Conservation (phyloP, 2,329 filamentous ascomycete species). For the Alternaria gaisen region DNA sequence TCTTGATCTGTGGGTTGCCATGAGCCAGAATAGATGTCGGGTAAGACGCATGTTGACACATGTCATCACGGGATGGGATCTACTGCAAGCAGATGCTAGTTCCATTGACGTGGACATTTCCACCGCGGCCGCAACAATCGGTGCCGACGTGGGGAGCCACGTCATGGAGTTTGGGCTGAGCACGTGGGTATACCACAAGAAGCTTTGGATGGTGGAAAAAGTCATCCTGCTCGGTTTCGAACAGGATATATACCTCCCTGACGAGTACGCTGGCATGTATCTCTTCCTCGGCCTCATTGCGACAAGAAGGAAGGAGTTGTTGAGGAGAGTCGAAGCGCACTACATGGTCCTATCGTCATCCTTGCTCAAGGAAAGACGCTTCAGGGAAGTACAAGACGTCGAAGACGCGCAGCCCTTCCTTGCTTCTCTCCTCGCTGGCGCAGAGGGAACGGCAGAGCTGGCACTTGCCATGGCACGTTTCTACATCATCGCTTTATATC, state of each 20-base stretch:
- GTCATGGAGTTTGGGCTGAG: slow-evolving; percentile 76
- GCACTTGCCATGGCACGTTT: slow-evolving; percentile 57
- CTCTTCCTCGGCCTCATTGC: slow-evolving; percentile 61
- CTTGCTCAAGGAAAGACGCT: slow-evolving; percentile 2
- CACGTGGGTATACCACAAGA: slow-evolving; percentile 90
- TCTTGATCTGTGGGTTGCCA: slow-evolving; percentile 81
- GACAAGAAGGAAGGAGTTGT: slow-evolving; percentile 30
- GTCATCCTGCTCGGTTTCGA: slow-evolving; percentile 94
- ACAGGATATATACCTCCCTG: slow-evolving; percentile 84
- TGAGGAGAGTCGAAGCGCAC: slow-evolving; percentile 31
- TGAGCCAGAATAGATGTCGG: slow-evolving; percentile 90
- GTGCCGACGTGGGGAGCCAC: slow-evolving; percentile 47
- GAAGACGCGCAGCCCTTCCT: slow-evolving; percentile 28
- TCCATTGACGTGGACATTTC: slow-evolving; percentile 62
- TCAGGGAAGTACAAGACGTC: slow-evolving; percentile 21
- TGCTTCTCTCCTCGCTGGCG: slow-evolving; percentile 36
- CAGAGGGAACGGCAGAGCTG: slow-evolving; percentile 38
- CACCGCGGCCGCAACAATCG: slow-evolving; percentile 43
- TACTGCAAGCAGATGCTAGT: slow-evolving; percentile 73
- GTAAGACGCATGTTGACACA: slow-evolving; percentile 91
- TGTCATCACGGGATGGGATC: slow-evolving; percentile 82
- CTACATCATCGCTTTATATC: slow-evolving; percentile 71
- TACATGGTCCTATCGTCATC: slow-evolving; percentile 1
- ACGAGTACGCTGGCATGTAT: slow-evolving; percentile 90
- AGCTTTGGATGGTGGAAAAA: slow-evolving; percentile 86